Base-by-base conservation (phyloP, 148 eudicot species). In the Pouteria glomerata region DNA sequence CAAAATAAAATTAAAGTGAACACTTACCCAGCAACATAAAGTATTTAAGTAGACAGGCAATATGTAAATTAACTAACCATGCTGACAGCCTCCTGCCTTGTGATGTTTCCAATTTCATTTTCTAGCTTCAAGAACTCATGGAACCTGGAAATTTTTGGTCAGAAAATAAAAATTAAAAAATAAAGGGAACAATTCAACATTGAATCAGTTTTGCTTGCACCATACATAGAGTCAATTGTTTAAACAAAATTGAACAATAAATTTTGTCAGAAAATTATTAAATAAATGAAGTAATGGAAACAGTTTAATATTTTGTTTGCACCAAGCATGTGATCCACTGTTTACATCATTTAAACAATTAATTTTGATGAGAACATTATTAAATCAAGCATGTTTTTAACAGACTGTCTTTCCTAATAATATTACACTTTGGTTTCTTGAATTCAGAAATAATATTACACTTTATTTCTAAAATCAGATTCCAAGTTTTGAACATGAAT, bases 1-100 rank as follows among this genome's bases (percentile, higher is more conserved):
- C 58, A 73, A 67, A 37, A 67, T 2, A 27, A 48, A 30, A 68
- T 13, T 23, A 27, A 68, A 57, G 33, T 23, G 23, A 34, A 37
- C 60, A 51, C 42, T 51, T 23, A 57, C 31, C 26, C 18, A 37
- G 35, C 6, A 10, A 44, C 2, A 35, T 34, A 2, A 12, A 30
- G 58, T n/a, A 29, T 48, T 39, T 27, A 35, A 31, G 15, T 8
- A 35, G 16, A 66, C n/a, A 12, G n/a, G 70, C 51, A 26, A 72
- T 33, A 70, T 19, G 57, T 44, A 74, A 69, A 76, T 42, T 48
- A 57, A 77, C 96, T 31, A 63, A 91, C 99, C 97, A 95, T 95
- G 89, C 99, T 95, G 57, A 95, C 97, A 82, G 99, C 94, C 81
- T 95, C 99, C 81, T 95, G 99, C 62, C 99, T 89, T 23, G 99